These are phyloP conservation scores for Beta macrorhiza DNA, from an alignment of 179 eudicot species.

Conservation along the genomic window DNA sequence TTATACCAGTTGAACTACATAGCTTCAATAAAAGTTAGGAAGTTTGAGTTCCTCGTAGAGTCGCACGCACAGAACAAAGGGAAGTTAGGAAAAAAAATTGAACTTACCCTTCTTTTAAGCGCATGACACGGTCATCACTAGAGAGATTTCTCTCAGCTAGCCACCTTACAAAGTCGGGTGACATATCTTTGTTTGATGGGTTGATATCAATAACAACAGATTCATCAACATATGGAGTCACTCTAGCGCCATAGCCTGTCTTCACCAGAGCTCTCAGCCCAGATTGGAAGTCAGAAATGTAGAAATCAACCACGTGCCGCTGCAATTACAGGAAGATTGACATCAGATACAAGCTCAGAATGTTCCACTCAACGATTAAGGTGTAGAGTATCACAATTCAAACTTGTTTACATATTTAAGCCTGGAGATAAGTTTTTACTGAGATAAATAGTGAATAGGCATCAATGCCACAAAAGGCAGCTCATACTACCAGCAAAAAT, in stretches of 20 bases:
- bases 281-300: slow-evolving; percentile 97
- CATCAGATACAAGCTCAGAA: slow-evolving; percentile 18
- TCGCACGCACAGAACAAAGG: too few relatives aligned
- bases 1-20: not conserved
- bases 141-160: slow-evolving; percentile 71
- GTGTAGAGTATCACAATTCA: not conserved
- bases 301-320: slow-evolving; percentile 95
- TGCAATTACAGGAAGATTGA: slow-evolving; percentile 32
- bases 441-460: not conserved
- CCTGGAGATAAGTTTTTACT: not conserved
- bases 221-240: slow-evolving; percentile 93
- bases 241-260: slow-evolving; percentile 87
- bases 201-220: slow-evolving; percentile 69
- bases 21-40: too few relatives aligned
- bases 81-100: not conserved
- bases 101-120: slow-evolving; percentile 85
- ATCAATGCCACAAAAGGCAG: not conserved
- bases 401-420: not conserved
- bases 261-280: slow-evolving; percentile 94
- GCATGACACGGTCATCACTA: slow-evolving; percentile 86
- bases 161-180: slow-evolving; percentile 85
- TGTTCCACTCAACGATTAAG: not conserved
- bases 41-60: too few relatives aligned
- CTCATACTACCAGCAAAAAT: not conserved
- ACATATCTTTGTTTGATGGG: slow-evolving; percentile 68